Percentiles rank a stretch among this genome's conserved stretches.
These are phyloP conservation scores for Parastagonospora avenae DNA, from an alignment of 2,329 filamentous ascomycete species.

Conservation along the genomic window DNA sequence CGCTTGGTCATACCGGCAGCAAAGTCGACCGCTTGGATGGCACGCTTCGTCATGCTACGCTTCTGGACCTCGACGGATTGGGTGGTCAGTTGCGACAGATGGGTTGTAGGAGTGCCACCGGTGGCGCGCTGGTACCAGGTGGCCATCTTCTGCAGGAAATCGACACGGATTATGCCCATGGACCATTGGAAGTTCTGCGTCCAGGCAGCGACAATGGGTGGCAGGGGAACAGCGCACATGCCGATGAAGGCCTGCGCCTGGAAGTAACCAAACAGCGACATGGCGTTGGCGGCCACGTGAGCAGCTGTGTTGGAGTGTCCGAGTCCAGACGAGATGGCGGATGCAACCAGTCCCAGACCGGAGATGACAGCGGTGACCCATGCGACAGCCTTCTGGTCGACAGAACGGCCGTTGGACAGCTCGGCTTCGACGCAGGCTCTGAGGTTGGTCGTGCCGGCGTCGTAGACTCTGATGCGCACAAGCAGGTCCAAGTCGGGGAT, in stretches of 20 bases:
- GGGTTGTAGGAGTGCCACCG: conserved; percentile 79
- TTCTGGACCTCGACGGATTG: conserved; percentile 87
- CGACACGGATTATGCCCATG: conserved; percentile 89
- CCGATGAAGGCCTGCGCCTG: conserved; percentile 92
- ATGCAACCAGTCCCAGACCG: conserved; percentile 80
- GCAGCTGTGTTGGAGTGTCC: conserved; percentile 94
- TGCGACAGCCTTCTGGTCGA: conserved; percentile 84
- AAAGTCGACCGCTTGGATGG: conserved; percentile 18
- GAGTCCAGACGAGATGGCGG: conserved; percentile 85
- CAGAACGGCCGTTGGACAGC: conserved; percentile 90
- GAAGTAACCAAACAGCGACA: conserved; percentile 95
- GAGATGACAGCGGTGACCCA: conserved; percentile 90
- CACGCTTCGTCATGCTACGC: conserved; percentile 61
- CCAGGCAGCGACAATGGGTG: conserved; percentile 89
- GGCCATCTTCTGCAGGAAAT: conserved; percentile 85
- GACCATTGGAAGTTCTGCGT: conserved; percentile 98
- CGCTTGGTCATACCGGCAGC: conserved; percentile 32
- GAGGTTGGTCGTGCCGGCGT: conserved; percentile 64
- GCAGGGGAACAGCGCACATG: conserved; percentile 78
- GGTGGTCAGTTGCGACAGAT: conserved; percentile 74
- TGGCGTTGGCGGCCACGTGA: conserved; percentile 89
- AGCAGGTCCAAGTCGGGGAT: conserved; percentile 90
- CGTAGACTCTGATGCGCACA: conserved; percentile 81
- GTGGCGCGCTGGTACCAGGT: conserved; percentile 97
- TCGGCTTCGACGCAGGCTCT: conserved; percentile 87